Conservation (phyloP, 352 stramenopile genomes). For the Phytophthora uliginosa region DNA sequence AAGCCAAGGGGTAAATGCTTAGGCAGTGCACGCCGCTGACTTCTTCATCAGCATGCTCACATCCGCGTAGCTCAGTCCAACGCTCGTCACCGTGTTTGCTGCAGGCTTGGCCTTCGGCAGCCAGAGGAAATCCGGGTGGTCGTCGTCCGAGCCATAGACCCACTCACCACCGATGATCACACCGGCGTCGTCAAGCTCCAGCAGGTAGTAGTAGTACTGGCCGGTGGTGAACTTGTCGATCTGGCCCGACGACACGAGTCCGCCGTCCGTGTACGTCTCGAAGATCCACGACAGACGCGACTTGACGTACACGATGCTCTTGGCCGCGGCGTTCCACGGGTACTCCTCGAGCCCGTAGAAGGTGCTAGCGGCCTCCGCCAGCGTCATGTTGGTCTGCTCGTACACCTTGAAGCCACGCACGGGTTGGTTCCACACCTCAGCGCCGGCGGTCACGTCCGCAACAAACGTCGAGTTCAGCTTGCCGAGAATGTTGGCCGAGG, state of each 20-base stretch:
- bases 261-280: conserved; percentile 44
- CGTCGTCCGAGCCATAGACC: conserved; percentile 37
- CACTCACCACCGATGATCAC: conserved; percentile 53
- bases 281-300: conserved; percentile 54
- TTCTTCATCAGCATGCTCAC: conserved; percentile 32
- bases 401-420: conserved; percentile 59
- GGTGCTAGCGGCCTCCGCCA: conserved; percentile 40
- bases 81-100: conserved; percentile 28
- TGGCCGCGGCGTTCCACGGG: conserved; percentile 55
- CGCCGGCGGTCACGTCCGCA: conserved; percentile 40
- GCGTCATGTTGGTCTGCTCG: conserved; percentile 40
- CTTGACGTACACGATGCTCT: conserved; percentile 52
- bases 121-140: conserved; percentile 59
- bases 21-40: conserved; percentile 13
- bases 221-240: conserved; percentile 32
- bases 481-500: conserved; percentile 51
- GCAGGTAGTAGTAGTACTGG: conserved; percentile 49
- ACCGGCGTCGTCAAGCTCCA: conserved; percentile 41
- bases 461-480: conserved; percentile 54
- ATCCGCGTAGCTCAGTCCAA: conserved; percentile 29
- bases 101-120: conserved; percentile 33
- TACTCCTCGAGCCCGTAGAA: conserved; percentile 51
- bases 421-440: conserved; percentile 71
- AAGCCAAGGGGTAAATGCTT: not conserved
- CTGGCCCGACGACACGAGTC: conserved; percentile 30